Percentiles rank a stretch among this genome's conserved stretches.
Conservation (phyloP, 768 basidiomycete genomes). For the Kwoniella pini region DNA sequence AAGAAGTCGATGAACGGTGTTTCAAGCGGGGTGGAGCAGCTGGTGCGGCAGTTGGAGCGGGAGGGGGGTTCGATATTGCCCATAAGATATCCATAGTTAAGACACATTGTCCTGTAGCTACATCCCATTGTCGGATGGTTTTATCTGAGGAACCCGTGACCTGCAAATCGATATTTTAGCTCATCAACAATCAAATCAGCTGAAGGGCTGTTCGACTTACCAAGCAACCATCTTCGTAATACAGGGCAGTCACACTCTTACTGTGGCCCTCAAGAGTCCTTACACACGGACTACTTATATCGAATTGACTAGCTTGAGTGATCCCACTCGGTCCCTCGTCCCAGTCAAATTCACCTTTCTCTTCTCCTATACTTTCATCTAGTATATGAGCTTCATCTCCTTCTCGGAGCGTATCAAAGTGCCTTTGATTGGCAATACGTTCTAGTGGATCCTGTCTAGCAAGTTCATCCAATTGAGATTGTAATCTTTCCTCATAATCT, state of each 20-base stretch:
- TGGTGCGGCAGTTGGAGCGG: constrained; percentile 22
- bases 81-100: constrained; percentile 99
- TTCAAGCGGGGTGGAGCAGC: constrained; percentile 26
- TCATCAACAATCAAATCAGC: not conserved
- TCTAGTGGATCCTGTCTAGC: constrained; percentile 44
- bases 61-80: constrained; percentile 90
- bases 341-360: constrained; percentile 40
- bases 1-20: constrained; percentile 50
- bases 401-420: not conserved
- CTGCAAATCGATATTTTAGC: constrained; percentile 56
- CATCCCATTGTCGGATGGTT: constrained; percentile 97
- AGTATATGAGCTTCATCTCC: constrained; percentile 1
- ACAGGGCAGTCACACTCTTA: constrained; percentile 87
- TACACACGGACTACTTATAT: constrained; percentile 61
- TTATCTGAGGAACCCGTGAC: constrained; percentile 98
- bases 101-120: constrained; percentile 94
- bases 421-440: constrained; percentile 37
- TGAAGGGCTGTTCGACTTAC: constrained; percentile 59
- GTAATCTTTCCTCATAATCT: constrained; percentile 60
- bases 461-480: constrained; percentile 26
- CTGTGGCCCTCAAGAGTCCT: constrained; percentile 84
- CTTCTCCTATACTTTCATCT: constrained; percentile 25
- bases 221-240: constrained; percentile 92
- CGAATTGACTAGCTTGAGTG: constrained; percentile 24
- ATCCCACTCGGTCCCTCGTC: constrained; percentile 41